Conservation (phyloP, 2,329 filamentous ascomycete species). For the Sporothrix humicola region DNA sequence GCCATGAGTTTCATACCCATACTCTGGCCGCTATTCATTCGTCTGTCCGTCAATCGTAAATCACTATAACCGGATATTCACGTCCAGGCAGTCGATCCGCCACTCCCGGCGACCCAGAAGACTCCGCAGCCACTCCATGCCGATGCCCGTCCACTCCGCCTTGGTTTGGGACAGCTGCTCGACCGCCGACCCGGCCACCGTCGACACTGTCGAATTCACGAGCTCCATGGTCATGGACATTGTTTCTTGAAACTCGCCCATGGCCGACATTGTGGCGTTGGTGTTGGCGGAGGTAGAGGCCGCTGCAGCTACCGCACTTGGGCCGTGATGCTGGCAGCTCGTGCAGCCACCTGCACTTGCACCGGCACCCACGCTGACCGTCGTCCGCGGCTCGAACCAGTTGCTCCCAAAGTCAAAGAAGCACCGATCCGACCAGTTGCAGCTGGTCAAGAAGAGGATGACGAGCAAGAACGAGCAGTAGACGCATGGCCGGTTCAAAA, state of each 20-base stretch:
- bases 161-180: constrained; percentile 63
- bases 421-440: constrained; percentile 85
- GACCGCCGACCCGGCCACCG: constrained; percentile 69
- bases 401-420: constrained; percentile 92
- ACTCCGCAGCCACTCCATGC: constrained; percentile 84
- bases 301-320: not conserved
- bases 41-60: too few relatives aligned
- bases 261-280: not conserved
- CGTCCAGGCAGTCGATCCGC: constrained; percentile 88
- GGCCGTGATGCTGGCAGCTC: not conserved
- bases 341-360: constrained; percentile 34
- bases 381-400: constrained; percentile 85
- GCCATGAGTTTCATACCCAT: not conserved
- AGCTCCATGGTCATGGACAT: constrained; percentile 53
- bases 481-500: constrained; percentile 93
- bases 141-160: constrained; percentile 75
- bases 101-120: constrained; percentile 84
- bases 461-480: constrained; percentile 97
- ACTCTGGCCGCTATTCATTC: not conserved
- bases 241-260: constrained; percentile 43
- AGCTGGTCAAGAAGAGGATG: constrained; percentile 70
- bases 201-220: constrained; percentile 72
- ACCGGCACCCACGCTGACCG: constrained; percentile 44
- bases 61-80: constrained; percentile 71
- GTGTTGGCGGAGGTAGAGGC: not conserved